Percentiles rank a stretch among this genome's conserved stretches.
Evolutionary conservation across 2,329 filamentous ascomycete species (phyloP).

Genomic region (Xylaria polymorpha): DNA sequence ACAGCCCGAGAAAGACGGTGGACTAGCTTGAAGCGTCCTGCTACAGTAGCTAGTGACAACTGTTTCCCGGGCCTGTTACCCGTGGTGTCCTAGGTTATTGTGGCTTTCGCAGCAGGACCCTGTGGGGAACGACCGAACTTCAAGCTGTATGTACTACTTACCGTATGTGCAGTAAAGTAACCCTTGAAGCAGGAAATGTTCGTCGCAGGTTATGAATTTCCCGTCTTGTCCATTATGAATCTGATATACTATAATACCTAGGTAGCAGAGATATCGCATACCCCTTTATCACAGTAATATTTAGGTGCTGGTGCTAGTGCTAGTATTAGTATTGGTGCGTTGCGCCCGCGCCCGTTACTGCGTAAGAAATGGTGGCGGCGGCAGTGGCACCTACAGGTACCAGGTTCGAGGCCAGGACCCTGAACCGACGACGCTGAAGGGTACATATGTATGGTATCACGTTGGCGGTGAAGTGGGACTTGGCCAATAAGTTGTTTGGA

Average conservation of each 20-base stretch:
- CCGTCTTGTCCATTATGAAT: not conserved
- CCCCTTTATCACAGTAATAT: not conserved
- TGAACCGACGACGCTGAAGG: not conserved
- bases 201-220: not conserved
- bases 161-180: too few species aligned
- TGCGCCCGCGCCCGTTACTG: not conserved
- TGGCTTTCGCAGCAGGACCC: constrained; percentile 2
- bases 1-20: constrained; percentile 11
- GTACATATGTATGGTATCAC: constrained; percentile 12
- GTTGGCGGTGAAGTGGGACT: constrained; percentile 10
- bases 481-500: not conserved
- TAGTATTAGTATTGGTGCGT: too few species aligned
- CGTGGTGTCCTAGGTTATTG: not conserved
- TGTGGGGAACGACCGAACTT: constrained; percentile 17
- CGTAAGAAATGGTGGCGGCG: constrained; percentile 23
- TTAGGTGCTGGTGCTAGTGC: not conserved
- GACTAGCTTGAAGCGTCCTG: constrained; percentile 11
- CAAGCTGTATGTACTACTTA: too few species aligned
- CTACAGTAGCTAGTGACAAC: not conserved
- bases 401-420: constrained; percentile 5
- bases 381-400: not conserved
- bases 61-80: not conserved
- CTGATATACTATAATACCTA: not conserved
- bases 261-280: too few species aligned
- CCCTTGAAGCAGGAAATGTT: not conserved